Evolutionary conservation across 148 eudicot genomes (phyloP), one percentile per base, ranked within the genome.

Genomic region (Silene uniflora): DNA sequence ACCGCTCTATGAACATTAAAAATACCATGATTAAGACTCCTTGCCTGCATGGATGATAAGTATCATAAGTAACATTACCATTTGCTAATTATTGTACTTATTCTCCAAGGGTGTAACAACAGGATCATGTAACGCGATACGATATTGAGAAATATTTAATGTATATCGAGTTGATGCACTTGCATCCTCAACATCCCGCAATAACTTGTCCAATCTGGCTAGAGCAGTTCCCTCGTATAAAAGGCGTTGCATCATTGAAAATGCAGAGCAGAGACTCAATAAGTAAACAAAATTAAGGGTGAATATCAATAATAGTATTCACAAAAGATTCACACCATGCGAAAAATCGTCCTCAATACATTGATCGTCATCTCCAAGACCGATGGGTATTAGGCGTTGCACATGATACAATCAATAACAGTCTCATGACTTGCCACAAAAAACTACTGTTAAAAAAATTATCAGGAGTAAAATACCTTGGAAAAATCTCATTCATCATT

Each of bases 1-100:
- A 44, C 9, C 18, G 55, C 47, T 17, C n/a, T 23, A 1, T 6
- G 13, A 66, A 8, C 24, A 25, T 59, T 46, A 3, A 75, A 19
- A 62, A 21, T 23, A 62, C 3, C 17, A 75, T n/a, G 72, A 18
- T 16, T 39, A 52, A 63, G 22, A 69, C 2, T 61, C 22, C 54
- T n/a, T 90, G 90, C 97, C 90, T 27, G 29, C 29, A 27, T 89
- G 97, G 96, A 92, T n/a, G 97, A 85, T 84, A n/a, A n/a, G n/a
- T n/a, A n/a, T n/a, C n/a, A n/a, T n/a, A n/a, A n/a, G n/a, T n/a
- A 73, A 84, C 71, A 79, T 86, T 82, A 17, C 96, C 97, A 75
- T 92, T 90, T 25, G 87, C 75, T 75, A 80, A 79, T 55, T 74
- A 64, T 65, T 66, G 66, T 71, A 62, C 60, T 80, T 81, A 64